These are phyloP conservation scores for Diplodia seriata DNA, from an alignment of 2,329 filamentous ascomycete species.

Conservation along the genomic window DNA sequence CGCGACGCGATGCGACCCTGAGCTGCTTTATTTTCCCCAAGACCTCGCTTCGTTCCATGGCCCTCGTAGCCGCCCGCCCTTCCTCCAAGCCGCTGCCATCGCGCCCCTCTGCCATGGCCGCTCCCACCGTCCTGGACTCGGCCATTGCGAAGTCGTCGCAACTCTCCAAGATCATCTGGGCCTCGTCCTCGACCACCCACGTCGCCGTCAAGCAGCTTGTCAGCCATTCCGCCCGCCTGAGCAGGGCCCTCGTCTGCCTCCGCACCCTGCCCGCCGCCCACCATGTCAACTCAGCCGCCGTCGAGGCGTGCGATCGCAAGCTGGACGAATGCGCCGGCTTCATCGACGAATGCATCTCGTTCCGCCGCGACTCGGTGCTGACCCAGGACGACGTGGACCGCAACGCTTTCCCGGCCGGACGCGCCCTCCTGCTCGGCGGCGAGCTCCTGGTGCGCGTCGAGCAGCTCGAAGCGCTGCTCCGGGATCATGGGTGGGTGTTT, in stretches of 20 bases:
- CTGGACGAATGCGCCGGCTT: constrained; percentile 21
- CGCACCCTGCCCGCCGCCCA: constrained; percentile 7
- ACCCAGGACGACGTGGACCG: constrained; percentile 3
- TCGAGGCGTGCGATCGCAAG: constrained; percentile 16
- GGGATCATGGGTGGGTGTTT: constrained; percentile 3
- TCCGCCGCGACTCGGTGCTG: constrained; percentile 17
- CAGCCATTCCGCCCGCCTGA: constrained; percentile 13
- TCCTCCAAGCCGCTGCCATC: not conserved
- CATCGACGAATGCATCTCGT: constrained; percentile 19
- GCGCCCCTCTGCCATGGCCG: not conserved
- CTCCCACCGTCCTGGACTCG: constrained; percentile 9
- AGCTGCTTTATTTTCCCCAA: constrained; percentile 2
- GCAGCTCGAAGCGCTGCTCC: constrained; percentile 5
- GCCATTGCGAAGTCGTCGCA: constrained; percentile 28
- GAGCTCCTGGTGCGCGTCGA: constrained; percentile 11
- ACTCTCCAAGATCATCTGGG: constrained; percentile 29
- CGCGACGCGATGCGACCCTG: not conserved
- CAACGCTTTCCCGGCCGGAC: constrained; percentile 13
- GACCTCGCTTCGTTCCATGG: not conserved
- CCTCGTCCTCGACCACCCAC: constrained; percentile 17
- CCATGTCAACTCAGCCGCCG: not conserved
- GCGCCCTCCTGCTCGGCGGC: constrained; percentile 13
- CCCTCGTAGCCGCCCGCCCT: not conserved
- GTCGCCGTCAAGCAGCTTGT: constrained; percentile 26
- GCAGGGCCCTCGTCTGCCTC: not conserved